Conservation (phyloP, 2,329 filamentous ascomycete species). For the Colletotrichum cordylinicola region DNA sequence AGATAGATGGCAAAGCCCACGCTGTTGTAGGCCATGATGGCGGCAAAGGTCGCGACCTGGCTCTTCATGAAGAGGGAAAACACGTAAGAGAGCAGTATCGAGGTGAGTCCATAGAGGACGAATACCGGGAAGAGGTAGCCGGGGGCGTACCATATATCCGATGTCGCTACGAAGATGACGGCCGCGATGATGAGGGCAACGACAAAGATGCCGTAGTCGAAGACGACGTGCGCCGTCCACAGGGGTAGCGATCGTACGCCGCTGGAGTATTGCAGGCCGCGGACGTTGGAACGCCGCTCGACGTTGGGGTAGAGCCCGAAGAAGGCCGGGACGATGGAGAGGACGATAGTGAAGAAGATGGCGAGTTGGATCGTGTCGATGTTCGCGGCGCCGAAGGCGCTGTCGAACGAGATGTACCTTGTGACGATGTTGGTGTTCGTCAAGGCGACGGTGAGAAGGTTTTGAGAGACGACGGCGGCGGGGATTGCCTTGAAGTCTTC, state of each 20-base stretch:
- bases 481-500: conserved; percentile 41
- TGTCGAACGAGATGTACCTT: conserved; percentile 76
- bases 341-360: conserved; percentile 80
- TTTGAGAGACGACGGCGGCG: conserved; percentile 68
- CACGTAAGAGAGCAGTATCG: conserved; percentile 78
- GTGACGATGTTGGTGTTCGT: conserved; percentile 74
- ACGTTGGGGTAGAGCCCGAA: conserved; percentile 87
- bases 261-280: conserved; percentile 89
- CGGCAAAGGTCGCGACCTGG: conserved; percentile 84
- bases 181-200: conserved; percentile 70
- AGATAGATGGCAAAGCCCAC: conserved; percentile 75
- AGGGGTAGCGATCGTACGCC: conserved; percentile 82
- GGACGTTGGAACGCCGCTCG: conserved; percentile 79
- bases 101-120: conserved; percentile 73
- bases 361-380: conserved; percentile 80
- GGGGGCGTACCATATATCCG: conserved; percentile 75
- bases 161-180: conserved; percentile 70
- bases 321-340: conserved; percentile 82
- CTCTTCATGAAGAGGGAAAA: conserved; percentile 80
- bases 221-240: conserved; percentile 82
- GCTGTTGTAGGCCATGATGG: conserved; percentile 79
- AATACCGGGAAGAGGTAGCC: conserved; percentile 80
- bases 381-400: conserved; percentile 67
- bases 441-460: conserved; percentile 67
- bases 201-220: conserved; percentile 80